These are phyloP conservation scores for Neonectria punicea DNA, from an alignment of 2,329 filamentous ascomycete genomes.

Conservation along the genomic window DNA sequence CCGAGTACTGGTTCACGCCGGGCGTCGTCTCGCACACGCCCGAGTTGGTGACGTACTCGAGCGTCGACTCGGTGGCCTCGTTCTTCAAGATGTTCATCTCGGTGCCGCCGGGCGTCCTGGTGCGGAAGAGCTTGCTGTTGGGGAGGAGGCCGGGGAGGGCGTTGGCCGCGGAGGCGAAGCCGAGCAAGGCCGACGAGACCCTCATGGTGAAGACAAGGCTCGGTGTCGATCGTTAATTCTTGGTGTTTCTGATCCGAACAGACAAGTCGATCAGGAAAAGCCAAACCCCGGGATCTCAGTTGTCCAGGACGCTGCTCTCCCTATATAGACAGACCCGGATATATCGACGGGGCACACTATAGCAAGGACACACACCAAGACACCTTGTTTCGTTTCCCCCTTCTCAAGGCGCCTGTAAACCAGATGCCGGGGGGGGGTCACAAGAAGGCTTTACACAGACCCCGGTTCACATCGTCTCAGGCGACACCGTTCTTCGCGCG, in stretches of 20 bases:
- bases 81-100: constrained; percentile 32
- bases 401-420: neutral
- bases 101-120: constrained; percentile 19
- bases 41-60: constrained; percentile 41
- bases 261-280: neutral
- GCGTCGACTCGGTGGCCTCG: constrained; percentile 32
- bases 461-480: constrained; percentile 18
- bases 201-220: constrained; percentile 25
- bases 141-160: constrained; percentile 33
- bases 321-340: neutral
- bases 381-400: constrained; percentile 2
- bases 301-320: neutral
- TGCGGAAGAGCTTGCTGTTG: constrained; percentile 33
- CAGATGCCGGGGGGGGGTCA: too few species aligned
- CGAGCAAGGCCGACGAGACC: constrained; percentile 32
- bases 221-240: neutral
- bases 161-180: constrained; percentile 27
- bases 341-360: neutral
- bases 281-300: neutral
- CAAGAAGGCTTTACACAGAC: neutral
- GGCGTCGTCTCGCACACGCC: constrained; percentile 65
- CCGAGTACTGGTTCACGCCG: constrained; percentile 73
- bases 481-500: constrained; percentile 16
- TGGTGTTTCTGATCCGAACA: neutral
- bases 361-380: neutral